A percentile compares a stretch with the other conserved stretches of the same genome.
Conservation (phyloP, 768 basidiomycete genomes). For the Pleurotus salmoneostramineus region DNA sequence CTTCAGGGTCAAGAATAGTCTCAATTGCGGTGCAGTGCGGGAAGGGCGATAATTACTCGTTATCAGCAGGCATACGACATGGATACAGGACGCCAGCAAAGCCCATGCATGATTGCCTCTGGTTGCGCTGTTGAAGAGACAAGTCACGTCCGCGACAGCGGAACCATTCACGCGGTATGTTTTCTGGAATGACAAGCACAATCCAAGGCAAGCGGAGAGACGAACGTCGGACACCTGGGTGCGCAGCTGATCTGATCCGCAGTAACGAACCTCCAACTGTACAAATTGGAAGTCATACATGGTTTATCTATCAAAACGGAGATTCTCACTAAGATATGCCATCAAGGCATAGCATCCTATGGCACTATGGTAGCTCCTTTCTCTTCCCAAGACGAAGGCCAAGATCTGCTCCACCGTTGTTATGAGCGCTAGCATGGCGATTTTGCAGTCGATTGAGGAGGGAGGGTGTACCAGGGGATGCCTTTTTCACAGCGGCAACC, state of each 20-base stretch:
- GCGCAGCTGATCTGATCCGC: background rate
- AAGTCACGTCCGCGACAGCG: background rate
- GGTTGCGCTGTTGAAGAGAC: no score
- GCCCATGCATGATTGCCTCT: background rate
- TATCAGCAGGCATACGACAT: background rate
- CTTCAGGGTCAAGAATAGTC: constrained; percentile 4
- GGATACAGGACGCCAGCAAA: background rate
- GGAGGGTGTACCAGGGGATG: constrained; percentile 14
- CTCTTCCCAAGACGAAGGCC: constrained; percentile 21
- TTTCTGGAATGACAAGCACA: background rate
- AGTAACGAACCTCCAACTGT: background rate
- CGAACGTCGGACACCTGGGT: background rate
- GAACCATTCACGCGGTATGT: constrained; percentile 4
- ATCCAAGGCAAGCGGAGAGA: background rate
- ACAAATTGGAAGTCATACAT: background rate
- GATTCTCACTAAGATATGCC: background rate
- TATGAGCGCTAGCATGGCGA: constrained; percentile 10
- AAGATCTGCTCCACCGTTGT: constrained; percentile 7
- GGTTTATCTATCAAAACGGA: background rate
- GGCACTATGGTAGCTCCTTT: constrained; percentile 14
- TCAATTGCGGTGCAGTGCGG: background rate
- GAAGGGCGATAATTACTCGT: background rate
- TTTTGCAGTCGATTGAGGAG: constrained; percentile 32
- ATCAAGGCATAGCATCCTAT: background rate
- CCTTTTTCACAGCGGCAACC: background rate